A percentile compares a stretch with the other conserved stretches of the same genome.
Conservation (phyloP, 2,329 filamentous ascomycete species). For the Colletotrichum chrysophilum region DNA sequence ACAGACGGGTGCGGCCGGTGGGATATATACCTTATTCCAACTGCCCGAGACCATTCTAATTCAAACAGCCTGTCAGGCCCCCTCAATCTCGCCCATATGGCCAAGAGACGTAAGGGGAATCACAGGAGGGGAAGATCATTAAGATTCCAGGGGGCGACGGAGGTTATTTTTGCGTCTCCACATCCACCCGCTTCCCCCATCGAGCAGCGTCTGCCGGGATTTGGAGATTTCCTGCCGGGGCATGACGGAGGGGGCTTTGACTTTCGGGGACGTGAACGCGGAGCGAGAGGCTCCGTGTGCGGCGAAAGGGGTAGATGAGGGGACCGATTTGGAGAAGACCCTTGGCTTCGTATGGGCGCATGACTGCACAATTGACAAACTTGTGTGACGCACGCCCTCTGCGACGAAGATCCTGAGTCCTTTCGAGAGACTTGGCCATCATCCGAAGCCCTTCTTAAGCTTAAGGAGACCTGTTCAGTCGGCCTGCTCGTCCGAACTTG, state of each 20-base stretch:
- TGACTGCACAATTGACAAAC: not conserved
- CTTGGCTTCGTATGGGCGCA: not conserved
- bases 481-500: not conserved
- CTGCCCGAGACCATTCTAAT: not conserved
- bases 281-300: slow-evolving; percentile 7
- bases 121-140: not conserved
- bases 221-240: not conserved
- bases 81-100: not conserved
- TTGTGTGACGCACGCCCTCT: not conserved
- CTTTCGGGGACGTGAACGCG: not conserved
- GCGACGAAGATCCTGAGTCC: not conserved
- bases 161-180: slow-evolving; percentile 7
- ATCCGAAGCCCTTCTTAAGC: not conserved
- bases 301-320: not conserved
- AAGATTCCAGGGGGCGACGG: not conserved
- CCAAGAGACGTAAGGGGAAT: not conserved
- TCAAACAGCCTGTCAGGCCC: not conserved
- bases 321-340: not conserved
- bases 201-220: not conserved
- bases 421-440: not conserved
- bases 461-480: not conserved
- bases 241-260: slow-evolving; percentile 2
- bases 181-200: not conserved
- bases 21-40: not conserved
- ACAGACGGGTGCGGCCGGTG: not conserved